A percentile compares a stretch with the other conserved stretches of the same genome.
These are phyloP conservation scores for Striga hermonthica DNA, from an alignment of 305 asterid species.

Conservation along the genomic window DNA sequence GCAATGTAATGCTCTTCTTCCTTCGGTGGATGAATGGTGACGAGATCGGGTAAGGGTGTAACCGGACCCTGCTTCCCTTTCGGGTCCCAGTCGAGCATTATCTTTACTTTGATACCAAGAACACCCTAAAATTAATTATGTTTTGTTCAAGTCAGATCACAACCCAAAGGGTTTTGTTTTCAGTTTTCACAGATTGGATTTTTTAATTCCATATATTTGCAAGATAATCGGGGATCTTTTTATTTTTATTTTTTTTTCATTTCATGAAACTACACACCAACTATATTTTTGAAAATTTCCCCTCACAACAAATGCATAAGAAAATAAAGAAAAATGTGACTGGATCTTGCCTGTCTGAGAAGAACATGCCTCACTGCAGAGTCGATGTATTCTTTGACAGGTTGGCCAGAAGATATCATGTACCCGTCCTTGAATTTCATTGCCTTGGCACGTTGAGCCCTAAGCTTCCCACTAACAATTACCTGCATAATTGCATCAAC, in stretches of 20 bases:
- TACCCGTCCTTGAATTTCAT: slow-evolving; percentile 40
- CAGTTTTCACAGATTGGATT: too few relatives aligned
- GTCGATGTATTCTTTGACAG: slow-evolving; percentile 36
- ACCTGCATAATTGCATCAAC: slow-evolving; percentile 27
- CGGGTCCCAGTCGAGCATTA: slow-evolving; percentile 41
- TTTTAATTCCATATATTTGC: too few relatives aligned
- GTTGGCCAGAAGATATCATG: slow-evolving; percentile 40
- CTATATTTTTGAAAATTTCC: too few relatives aligned
- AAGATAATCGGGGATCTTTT: too few relatives aligned
- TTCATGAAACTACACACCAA: background rate
- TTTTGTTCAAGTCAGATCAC: background rate
- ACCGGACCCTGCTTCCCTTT: slow-evolving; percentile 37
- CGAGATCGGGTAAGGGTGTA: slow-evolving; percentile 40
- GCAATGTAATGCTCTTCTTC: slow-evolving; percentile 30
- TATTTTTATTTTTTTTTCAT: too few relatives aligned
- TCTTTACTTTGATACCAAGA: slow-evolving; percentile 41
- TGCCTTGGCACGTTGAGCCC: slow-evolving; percentile 40
- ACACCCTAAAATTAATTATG: slow-evolving; percentile 32
- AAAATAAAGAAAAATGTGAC: background rate
- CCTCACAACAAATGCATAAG: too few relatives aligned
- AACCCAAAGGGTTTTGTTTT: too few relatives aligned
- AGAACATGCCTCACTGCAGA: slow-evolving; percentile 40
- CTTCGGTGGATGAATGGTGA: slow-evolving; percentile 40
- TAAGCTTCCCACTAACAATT: slow-evolving; percentile 39
- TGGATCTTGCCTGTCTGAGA: slow-evolving; percentile 31